Percentiles rank a stretch among this genome's conserved stretches.
These are phyloP conservation scores for Wickerhamiella azymoides DNA, from an alignment of 805 yeast genomes.

Conservation along the genomic window DNA sequence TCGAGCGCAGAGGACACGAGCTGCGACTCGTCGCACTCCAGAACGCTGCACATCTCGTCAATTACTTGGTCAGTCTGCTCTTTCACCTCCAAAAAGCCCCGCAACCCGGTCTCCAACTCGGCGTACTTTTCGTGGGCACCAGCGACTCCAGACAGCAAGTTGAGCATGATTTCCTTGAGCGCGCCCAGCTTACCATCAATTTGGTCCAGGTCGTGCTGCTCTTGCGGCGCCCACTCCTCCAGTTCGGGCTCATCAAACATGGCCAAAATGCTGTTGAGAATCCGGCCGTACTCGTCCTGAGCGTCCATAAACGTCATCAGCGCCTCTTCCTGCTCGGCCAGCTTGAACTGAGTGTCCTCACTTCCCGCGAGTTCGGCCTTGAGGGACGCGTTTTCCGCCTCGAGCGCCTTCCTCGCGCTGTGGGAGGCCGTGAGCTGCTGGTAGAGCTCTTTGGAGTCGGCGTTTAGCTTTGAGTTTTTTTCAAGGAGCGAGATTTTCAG, in stretches of 20 bases:
- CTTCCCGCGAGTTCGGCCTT: not conserved
- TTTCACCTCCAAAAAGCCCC: conserved; percentile 3
- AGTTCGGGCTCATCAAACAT: conserved; percentile 7
- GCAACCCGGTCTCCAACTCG: not conserved
- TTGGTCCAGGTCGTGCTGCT: not conserved
- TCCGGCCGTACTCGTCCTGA: conserved; percentile 7
- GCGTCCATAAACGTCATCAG: conserved; percentile 10
- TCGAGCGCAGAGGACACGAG: conserved; percentile 4
- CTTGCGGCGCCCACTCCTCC: conserved; percentile 1
- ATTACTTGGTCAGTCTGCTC: not conserved
- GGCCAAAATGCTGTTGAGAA: not conserved
- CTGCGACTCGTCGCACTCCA: not conserved
- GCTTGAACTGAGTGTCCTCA: conserved; percentile 5
- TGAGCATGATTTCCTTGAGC: not conserved
- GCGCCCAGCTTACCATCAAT: conserved; percentile 8
- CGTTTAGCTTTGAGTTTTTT: conserved; percentile 5
- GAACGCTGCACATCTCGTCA: not conserved
- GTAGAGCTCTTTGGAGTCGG: conserved; percentile 8
- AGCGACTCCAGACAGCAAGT: conserved; percentile 3
- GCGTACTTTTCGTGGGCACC: conserved; percentile 8
- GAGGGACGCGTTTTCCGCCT: conserved; percentile 6
- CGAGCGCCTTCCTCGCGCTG: conserved; percentile 4
- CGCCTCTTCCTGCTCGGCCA: conserved; percentile 9
- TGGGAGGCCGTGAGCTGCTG: conserved; percentile 5
- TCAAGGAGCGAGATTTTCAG: conserved; percentile 14